Conservation (phyloP, 805 yeast genomes). For the Jamesozyma hellenica region DNA sequence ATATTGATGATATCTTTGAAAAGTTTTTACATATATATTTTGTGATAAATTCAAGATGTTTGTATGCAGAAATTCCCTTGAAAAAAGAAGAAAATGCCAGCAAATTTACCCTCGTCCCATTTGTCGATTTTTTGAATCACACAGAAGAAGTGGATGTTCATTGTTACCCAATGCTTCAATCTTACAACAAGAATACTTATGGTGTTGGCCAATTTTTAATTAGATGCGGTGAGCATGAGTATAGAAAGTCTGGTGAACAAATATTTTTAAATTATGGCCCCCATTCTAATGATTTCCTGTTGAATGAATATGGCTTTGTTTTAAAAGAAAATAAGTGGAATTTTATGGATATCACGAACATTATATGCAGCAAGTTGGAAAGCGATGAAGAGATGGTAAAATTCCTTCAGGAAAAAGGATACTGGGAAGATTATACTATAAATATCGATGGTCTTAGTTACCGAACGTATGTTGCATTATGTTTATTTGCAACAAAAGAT, state of each 20-base stretch:
- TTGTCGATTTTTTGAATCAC: slow-evolving; percentile 82
- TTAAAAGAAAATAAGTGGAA: slow-evolving; percentile 55
- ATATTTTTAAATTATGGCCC: slow-evolving; percentile 75
- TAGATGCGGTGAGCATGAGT: slow-evolving; percentile 15
- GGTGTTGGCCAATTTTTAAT: slow-evolving; percentile 23
- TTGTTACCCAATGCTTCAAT: slow-evolving; percentile 43
- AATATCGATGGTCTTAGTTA: slow-evolving; percentile 47
- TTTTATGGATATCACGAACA: slow-evolving; percentile 49
- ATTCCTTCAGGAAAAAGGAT: slow-evolving; percentile 44
- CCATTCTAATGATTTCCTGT: slow-evolving; percentile 71
- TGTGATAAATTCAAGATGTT: slow-evolving; percentile 83
- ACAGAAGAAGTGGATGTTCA: slow-evolving; percentile 35
- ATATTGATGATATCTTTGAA: not conserved
- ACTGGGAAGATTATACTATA: slow-evolving; percentile 68
- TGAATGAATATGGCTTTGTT: slow-evolving; percentile 82
- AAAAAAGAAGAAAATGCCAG: slow-evolving; percentile 37
- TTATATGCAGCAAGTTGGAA: slow-evolving; percentile 31
- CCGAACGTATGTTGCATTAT: slow-evolving; percentile 66
- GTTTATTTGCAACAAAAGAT: slow-evolving; percentile 32
- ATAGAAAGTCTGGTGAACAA: slow-evolving; percentile 37
- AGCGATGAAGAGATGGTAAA: slow-evolving; percentile 27
- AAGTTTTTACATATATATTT: slow-evolving; percentile 66
- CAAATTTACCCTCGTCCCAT: slow-evolving; percentile 85
- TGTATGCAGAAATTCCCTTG: slow-evolving; percentile 61
- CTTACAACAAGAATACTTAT: slow-evolving; percentile 22